Evolutionary conservation across 2,329 filamentous ascomycete species (phyloP), one percentile per base, ranked within the genome.

Genomic region (Arthrobotrys megalospora): DNA sequence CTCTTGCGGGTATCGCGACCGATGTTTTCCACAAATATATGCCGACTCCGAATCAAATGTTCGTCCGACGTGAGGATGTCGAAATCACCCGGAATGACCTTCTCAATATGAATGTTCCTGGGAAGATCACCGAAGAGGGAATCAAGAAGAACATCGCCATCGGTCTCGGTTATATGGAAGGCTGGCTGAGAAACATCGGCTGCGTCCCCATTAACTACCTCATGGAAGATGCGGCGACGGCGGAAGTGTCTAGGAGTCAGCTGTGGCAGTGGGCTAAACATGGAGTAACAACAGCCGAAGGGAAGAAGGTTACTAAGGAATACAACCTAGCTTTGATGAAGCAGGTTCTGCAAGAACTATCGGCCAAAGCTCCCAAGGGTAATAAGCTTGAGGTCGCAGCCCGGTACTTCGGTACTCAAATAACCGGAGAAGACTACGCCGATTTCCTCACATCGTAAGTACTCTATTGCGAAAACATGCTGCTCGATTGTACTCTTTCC

Each of bases 61-160:
- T 95, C 85, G 87, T 93, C 80, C 93, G 94, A 80, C 91, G 94
- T 80, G 94, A 97, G 85, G 95, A 98, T 58, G 94, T 97, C 77
- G 86, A 89, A 83, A 91, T 99, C 83, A 91, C 91, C 55, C 91
- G 90, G 83, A 96, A 96, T 82, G 96, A 98, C 83, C 89, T 99
- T 66, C 89, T 98, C 77, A 98, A 98, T 89, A 98, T 97, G 92
- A 98, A 98, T 83, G 92, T 98, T 1, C 94, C 95, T 6, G 96
- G 96, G 28, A 89, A 90, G 84, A 89, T 99, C 84, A 97, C 95
- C 82, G 95, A 98, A 85, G 93, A 91, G 4, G 96, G 96, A 72
- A 97, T 99, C 86, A 90, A 93, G 83, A 97, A 97, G 91, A 99
- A 98, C 87, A 88, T 99, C 80, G 95, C 94, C 86, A 98, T 99